Conservation (phyloP, 2,329 filamentous ascomycete genomes). For the Hypoxylon sp. region DNA sequence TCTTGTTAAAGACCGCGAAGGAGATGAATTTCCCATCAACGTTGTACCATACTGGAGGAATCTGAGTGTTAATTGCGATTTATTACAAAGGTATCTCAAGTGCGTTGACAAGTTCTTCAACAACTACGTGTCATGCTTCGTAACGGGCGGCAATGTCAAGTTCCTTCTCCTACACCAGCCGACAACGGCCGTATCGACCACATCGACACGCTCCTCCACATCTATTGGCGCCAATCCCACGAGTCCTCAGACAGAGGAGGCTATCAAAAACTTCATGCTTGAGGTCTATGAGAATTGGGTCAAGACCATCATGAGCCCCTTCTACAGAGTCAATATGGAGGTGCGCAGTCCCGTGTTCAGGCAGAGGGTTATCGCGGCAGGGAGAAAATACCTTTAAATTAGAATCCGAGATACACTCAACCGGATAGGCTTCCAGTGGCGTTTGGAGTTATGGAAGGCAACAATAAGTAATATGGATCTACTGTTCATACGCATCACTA, state of each 20-base stretch:
- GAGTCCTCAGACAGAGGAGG: conserved; percentile 92
- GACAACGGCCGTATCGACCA: conserved; percentile 27
- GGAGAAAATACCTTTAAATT: conserved; percentile 87
- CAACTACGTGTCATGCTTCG: conserved; percentile 93
- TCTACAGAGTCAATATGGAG: conserved; percentile 88
- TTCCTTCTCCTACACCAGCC: conserved; percentile 96
- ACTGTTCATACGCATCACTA: not conserved
- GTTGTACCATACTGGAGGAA: not conserved
- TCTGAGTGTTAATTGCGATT: not conserved
- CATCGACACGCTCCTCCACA: conserved; percentile 63
- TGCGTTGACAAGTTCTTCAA: conserved; percentile 97
- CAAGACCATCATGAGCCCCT: conserved; percentile 97
- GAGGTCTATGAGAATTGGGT: conserved; percentile 98
- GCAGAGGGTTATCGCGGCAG: conserved; percentile 84
- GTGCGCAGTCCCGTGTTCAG: conserved; percentile 90
- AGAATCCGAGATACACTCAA: not conserved
- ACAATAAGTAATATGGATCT: not conserved
- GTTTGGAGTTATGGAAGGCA: conserved; percentile 40
- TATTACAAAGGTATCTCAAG: conserved; percentile 79
- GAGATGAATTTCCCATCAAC: not conserved
- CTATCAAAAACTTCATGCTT: conserved; percentile 92
- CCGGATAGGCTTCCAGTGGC: conserved; percentile 10
- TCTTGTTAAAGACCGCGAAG: not conserved
- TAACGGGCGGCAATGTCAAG: conserved; percentile 92
- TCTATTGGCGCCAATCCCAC: conserved; percentile 87